phyloP scores from a whole-genome alignment of 441 rosid genomes.

The Brassica balearica region DNA sequence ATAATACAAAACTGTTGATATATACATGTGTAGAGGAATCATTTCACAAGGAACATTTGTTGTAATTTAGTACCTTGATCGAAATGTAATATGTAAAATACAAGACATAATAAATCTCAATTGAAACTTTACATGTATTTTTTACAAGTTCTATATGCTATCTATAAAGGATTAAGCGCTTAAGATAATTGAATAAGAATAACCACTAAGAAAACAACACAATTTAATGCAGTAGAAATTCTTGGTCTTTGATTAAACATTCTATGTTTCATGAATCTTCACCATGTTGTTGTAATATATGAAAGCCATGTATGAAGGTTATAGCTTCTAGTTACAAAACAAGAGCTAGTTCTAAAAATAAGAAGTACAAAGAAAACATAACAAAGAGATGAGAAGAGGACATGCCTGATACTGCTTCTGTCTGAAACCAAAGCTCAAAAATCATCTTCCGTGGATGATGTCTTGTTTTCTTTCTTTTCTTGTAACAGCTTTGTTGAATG shows the following conservation, averaged over 20 bases:
- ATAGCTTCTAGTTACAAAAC: constrained; percentile 4
- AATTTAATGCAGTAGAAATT: not conserved
- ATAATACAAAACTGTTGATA: constrained; percentile 20
- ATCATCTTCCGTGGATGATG: constrained; percentile 2
- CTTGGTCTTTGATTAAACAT: not conserved
- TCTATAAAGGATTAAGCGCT: not conserved
- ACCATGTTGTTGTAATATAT: constrained; percentile 7
- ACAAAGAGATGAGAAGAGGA: constrained; percentile 23
- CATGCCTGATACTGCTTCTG: constrained; percentile 38
- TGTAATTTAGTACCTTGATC: not conserved
- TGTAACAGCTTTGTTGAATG: not conserved
- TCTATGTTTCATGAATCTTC: not conserved
- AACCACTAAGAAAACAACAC: not conserved
- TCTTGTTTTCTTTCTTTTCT: not conserved
- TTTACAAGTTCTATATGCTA: not conserved
- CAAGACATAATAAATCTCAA: constrained; percentile 8
- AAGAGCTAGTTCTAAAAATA: constrained; percentile 18
- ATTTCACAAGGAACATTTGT: constrained; percentile 11
- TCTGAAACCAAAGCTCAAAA: constrained; percentile 24
- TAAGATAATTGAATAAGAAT: not conserved
- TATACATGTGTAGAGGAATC: constrained; percentile 16
- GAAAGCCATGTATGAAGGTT: not conserved
- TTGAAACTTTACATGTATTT: not conserved
- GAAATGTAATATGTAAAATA: constrained; percentile 13
- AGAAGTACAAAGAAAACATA: not conserved